Base-by-base conservation (phyloP, 257 asterid genomes). In the Primulina huaijiensis region DNA sequence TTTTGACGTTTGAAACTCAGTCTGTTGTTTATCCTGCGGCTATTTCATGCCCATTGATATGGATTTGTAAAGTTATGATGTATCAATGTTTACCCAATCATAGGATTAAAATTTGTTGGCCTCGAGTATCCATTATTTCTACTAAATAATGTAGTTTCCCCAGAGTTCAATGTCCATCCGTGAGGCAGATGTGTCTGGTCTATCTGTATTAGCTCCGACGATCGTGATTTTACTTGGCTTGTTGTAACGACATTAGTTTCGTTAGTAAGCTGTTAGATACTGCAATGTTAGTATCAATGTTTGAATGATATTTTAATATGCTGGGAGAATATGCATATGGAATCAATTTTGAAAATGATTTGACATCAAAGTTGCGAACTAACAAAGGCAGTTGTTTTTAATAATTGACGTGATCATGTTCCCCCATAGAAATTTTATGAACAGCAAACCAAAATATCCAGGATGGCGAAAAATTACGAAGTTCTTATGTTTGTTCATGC, bases 1-100 rank as follows among this genome's bases (percentile, higher is more conserved):
- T 62, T 38, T 62, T 62, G 53, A 67, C 4, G 31, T 46, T 38
- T 74, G 21, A 65, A 71, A 62, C 25, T 23, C 25, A 53, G 10
- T 30, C 7, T 64, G 60, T 31, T 37, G 31, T 55, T n/a, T 43
- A 23, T 40, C 33, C 62, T 60, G 16, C 34, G 21, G 37, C 62
- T 66, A 33, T 68, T 19, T 60, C 38, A 17, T 16, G 3, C 38
- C 40, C 60, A 50, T 57, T 58, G 25, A 8, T 43, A 64, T 23
- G n/a, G 55, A 59, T 60, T 20, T 16, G 8, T 8, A 34, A 69
- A 29, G 55, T 67, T 23, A 52, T 16, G 33, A 35, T 35, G 40
- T 35, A 5, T 35, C 8, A 21, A 17, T 67, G 35, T 21, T 20
- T 67, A 27, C 19, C 30, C 30, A 29, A 31, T 25, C 23, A 17